Evolutionary conservation across 1,284 basidiomycete species (phyloP), one percentile per base, ranked within the genome.

Genomic region (Crocinoboletus sp.): DNA sequence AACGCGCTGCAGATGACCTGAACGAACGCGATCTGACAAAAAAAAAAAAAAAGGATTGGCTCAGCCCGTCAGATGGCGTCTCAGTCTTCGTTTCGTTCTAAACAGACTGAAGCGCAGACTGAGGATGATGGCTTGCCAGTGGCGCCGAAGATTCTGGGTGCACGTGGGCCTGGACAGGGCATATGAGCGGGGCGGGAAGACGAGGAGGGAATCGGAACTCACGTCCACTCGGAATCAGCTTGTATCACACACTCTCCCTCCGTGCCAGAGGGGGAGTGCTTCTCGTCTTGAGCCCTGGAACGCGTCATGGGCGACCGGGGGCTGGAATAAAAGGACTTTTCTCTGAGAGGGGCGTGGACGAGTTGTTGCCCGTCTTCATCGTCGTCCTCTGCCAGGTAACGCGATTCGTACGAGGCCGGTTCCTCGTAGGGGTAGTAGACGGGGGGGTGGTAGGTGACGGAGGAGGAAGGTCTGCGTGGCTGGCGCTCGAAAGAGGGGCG

Each of bases 61-160:
- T 65, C 47, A 61, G 24, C 60, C 54, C 4, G 61, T 57, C 54
- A 63, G 25, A 25, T 49, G 50, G 28, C 61, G 64, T 54, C 59
- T 61, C 17, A 78, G 54, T 51, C 67, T 58, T 43, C 75, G 70
- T 61, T 78, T 74, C 15, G 77, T 76, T 45, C 79, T 68, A 61
- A 82, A 82, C 37, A 82, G 63, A 48, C 69, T 66, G 54, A 83
- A 81, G 30, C 76, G 69, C 31, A 82, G 52, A 50, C 75, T 64
- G 20, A 82, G 69, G 0, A 68, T 58, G 20, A 81, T 50, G 7
- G 79, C 75, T 51, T 78, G 76, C 80, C 80, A 82, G 43, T 80
- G 76, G 17, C 75, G 67, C 49, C 69, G 68, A 32, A 82, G 61
- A 30, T 63, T 64, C 56, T 80, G 67, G 10, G 67, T 63, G 61